Evolutionary conservation across 345 rosid species (phyloP).

Genomic region (Noccaea caerulescens): DNA sequence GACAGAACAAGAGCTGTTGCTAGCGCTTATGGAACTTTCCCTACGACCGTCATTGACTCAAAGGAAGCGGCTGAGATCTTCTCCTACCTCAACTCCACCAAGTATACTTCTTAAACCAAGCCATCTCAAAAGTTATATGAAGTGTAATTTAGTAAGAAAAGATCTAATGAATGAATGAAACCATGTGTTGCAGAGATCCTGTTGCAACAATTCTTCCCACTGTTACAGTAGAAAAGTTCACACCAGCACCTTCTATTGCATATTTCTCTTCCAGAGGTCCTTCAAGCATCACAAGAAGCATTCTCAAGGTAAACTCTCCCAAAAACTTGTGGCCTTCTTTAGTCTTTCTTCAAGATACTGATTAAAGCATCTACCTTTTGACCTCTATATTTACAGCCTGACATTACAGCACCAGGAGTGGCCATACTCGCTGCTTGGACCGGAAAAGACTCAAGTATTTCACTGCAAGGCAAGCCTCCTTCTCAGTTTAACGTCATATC

Average conservation of each 20-base stretch:
- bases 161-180: not conserved
- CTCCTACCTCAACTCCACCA: conserved; percentile 70
- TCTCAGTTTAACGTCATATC: conserved; percentile 59
- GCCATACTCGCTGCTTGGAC: conserved; percentile 80
- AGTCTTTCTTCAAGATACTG: not conserved
- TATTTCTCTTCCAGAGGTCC: conserved; percentile 88
- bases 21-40: conserved; percentile 52
- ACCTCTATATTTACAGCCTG: conserved; percentile 60
- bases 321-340: not conserved
- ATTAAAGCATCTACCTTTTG: conserved; percentile 7
- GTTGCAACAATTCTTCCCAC: conserved; percentile 75
- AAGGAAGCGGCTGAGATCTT: conserved; percentile 56
- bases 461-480: conserved; percentile 51
- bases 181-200: conserved; percentile 53
- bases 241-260: conserved; percentile 71
- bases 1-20: conserved; percentile 55
- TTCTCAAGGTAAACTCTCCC: conserved; percentile 65
- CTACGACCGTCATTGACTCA: conserved; percentile 55
- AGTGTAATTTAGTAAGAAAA: not conserved
- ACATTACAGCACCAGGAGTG: conserved; percentile 83
- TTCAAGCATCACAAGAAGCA: conserved; percentile 57
- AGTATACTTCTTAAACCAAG: conserved; percentile 43
- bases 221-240: conserved; percentile 49
- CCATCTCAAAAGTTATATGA: not conserved
- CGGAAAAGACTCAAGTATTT: conserved; percentile 50